Evolutionary conservation across 2,329 filamentous ascomycete genomes (phyloP).

Genomic region (Aureobasidium sp.): DNA sequence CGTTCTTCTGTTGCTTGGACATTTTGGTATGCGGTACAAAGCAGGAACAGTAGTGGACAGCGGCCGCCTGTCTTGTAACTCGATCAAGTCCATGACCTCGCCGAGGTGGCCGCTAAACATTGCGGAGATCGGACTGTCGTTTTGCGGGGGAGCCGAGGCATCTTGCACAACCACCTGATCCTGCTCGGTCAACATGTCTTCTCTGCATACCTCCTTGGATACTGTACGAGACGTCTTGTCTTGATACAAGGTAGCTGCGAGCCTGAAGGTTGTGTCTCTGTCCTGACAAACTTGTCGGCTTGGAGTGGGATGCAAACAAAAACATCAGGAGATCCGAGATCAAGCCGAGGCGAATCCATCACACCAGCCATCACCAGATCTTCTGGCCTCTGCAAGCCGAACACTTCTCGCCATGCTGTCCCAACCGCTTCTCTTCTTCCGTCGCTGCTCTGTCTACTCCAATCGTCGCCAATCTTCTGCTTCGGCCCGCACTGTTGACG

Average conservation of each 20-base stretch:
- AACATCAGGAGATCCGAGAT: conserved; percentile 10
- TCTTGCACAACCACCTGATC: conserved; percentile 1
- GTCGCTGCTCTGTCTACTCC: neutral
- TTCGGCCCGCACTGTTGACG: neutral
- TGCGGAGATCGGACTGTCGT: neutral
- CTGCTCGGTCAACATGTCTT: neutral
- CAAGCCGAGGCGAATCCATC: neutral
- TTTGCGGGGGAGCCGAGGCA: conserved; percentile 13
- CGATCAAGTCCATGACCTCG: neutral
- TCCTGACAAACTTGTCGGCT: neutral
- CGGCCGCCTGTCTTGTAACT: neutral
- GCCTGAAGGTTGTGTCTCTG: neutral
- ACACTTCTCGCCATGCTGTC: neutral
- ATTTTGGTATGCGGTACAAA: conserved; percentile 19
- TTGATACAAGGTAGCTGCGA: neutral
- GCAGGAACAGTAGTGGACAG: neutral
- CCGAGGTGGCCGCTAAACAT: conserved; percentile 1
- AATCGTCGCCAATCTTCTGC: neutral
- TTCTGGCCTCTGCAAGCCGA: neutral
- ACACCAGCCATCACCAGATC: conserved; percentile 10
- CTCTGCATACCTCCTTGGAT: neutral
- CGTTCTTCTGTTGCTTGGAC: conserved; percentile 31
- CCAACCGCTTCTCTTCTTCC: neutral
- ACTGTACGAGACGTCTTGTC: neutral
- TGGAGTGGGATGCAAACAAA: neutral